These are phyloP conservation scores for Orbilia ellipsospora DNA, from an alignment of 2,329 filamentous ascomycete species.

Conservation along the genomic window DNA sequence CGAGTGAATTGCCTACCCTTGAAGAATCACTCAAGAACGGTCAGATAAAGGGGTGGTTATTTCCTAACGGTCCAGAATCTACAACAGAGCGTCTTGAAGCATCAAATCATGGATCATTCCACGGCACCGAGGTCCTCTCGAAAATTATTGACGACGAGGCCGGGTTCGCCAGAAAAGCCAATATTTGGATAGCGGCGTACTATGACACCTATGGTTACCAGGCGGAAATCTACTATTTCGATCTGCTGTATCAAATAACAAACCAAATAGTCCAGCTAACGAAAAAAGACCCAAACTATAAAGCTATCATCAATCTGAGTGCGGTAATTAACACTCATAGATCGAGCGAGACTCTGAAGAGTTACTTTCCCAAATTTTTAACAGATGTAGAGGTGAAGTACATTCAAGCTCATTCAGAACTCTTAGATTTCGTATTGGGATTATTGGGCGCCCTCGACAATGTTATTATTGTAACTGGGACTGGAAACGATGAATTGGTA, in stretches of 20 bases:
- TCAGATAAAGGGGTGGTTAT: slow-evolving; percentile 28
- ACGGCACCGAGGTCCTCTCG: slow-evolving; percentile 17
- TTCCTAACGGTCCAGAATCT: background rate
- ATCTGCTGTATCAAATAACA: slow-evolving; percentile 6
- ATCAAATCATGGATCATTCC: background rate
- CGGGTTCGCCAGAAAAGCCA: slow-evolving; percentile 18
- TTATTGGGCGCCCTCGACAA: background rate
- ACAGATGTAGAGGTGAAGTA: no score
- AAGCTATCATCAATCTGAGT: slow-evolving; percentile 16
- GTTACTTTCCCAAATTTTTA: background rate
- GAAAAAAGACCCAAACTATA: slow-evolving; percentile 1
- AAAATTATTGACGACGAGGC: slow-evolving; percentile 15
- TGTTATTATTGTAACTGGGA: slow-evolving; percentile 24
- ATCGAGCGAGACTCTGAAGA: background rate
- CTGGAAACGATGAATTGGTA: background rate
- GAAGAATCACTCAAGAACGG: background rate
- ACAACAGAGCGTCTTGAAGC: no score
- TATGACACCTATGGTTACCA: background rate
- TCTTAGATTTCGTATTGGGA: background rate
- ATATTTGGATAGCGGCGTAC: background rate
- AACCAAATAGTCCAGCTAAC: slow-evolving; percentile 20
- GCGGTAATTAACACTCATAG: background rate
- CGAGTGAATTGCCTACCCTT: background rate
- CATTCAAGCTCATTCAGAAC: slow-evolving; percentile 2
- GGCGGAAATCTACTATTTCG: background rate